A percentile compares a stretch with the other conserved stretches of the same genome.
phyloP scores from a whole-genome alignment of 2,329 filamentous ascomycete genomes.

The Aspergillus sp. region DNA sequence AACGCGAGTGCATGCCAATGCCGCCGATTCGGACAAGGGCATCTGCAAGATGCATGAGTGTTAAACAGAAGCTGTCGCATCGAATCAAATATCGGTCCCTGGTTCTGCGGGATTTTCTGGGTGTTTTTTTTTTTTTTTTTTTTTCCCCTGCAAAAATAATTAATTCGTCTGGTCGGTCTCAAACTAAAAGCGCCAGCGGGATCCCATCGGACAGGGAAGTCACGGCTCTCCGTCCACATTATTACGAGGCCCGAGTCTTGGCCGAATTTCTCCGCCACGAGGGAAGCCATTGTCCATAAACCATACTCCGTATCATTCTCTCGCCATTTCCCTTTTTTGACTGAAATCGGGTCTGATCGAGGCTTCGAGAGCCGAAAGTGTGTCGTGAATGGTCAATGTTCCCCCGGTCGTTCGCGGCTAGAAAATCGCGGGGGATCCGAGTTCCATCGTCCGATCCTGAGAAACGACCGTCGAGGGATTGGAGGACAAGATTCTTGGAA shows the following conservation, averaged over 20 bases:
- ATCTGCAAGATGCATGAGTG: neutral
- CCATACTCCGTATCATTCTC: neutral
- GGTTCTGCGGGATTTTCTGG: neutral
- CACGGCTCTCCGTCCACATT: neutral
- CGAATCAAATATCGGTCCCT: neutral
- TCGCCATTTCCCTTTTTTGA: neutral
- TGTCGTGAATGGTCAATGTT: neutral
- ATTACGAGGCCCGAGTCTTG: neutral
- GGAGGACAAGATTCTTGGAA: neutral
- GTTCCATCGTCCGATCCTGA: neutral
- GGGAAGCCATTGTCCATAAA: neutral
- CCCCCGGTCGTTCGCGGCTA: conserved; percentile 9
- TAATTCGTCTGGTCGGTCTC: neutral
- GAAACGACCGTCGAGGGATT: neutral
- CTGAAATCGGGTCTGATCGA: neutral
- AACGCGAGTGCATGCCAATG: neutral
- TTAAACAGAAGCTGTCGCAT: neutral
- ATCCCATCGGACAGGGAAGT: neutral
- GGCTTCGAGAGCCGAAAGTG: neutral
- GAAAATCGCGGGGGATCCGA: conserved; percentile 9
- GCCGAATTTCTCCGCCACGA: neutral
- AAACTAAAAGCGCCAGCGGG: neutral
- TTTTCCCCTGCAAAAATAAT: neutral
- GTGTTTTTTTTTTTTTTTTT: neutral
- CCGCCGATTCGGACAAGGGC: neutral